Evolutionary conservation across 2,329 filamentous ascomycete species (phyloP).

Genomic region (Fusarium verrucosum): DNA sequence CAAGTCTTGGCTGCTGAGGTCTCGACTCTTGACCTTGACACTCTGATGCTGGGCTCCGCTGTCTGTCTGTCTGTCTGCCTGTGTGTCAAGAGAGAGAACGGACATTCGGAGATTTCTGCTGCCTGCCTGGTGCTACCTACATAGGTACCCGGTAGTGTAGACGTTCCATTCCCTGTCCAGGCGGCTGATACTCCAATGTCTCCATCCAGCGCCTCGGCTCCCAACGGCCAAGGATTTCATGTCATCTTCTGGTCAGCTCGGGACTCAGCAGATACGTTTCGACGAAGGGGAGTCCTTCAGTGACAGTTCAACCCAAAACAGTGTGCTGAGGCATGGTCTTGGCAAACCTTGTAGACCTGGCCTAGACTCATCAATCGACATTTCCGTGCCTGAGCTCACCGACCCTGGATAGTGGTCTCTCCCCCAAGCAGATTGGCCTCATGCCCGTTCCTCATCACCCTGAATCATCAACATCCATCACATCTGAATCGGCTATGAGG

Average conservation of each 20-base stretch:
- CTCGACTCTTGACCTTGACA: constrained; percentile 37
- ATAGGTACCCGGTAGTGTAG: no score
- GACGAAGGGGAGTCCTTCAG: constrained; percentile 32
- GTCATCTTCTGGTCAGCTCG: constrained; percentile 13
- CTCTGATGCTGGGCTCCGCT: constrained; percentile 31
- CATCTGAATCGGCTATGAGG: constrained; percentile 43
- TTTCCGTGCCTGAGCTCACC: constrained; percentile 25
- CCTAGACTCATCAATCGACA: constrained; percentile 21
- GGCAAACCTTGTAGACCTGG: constrained; percentile 20
- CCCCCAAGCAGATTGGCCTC: constrained; percentile 32
- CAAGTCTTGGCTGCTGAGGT: constrained; percentile 45
- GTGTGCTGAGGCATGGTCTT: constrained; percentile 19
- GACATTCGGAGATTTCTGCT: constrained; percentile 2
- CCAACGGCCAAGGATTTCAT: constrained; percentile 19
- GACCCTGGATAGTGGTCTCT: constrained; percentile 30
- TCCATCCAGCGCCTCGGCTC: neutral
- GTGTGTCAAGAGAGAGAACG: neutral
- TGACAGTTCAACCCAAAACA: constrained; percentile 22
- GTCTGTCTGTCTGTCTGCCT: no score
- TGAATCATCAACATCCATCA: constrained; percentile 39
- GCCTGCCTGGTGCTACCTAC: no score
- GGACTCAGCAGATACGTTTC: constrained; percentile 11
- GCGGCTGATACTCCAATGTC: neutral
- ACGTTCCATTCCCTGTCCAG: neutral
- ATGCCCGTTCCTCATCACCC: constrained; percentile 29